Conservation (phyloP, 2,329 filamentous ascomycete genomes). For the Phaeosphaeriaceae sp. region DNA sequence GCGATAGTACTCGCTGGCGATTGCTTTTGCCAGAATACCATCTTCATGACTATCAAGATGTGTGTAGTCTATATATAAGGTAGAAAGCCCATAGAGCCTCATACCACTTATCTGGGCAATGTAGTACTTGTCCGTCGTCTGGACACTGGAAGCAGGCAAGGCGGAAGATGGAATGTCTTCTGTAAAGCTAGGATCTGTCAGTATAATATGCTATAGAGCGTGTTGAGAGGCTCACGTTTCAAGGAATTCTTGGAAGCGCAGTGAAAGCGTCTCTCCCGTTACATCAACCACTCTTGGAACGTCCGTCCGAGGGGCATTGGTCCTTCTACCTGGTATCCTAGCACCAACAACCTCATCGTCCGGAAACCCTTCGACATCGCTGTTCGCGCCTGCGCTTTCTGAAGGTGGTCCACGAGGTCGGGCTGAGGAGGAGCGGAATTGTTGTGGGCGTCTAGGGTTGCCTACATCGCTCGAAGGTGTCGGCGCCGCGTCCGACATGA, state of each 20-base stretch:
- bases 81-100: slow-evolving; percentile 76
- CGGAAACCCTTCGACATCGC: slow-evolving; percentile 65
- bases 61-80: slow-evolving; percentile 84
- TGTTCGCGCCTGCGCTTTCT: slow-evolving; percentile 57
- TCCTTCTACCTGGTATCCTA: slow-evolving; percentile 48
- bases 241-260: slow-evolving; percentile 80
- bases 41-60: slow-evolving; percentile 81
- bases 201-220: neutral
- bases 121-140: slow-evolving; percentile 82
- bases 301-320: slow-evolving; percentile 58
- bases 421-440: slow-evolving; percentile 59
- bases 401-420: slow-evolving; percentile 61
- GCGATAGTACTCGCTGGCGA: slow-evolving; percentile 91
- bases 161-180: slow-evolving; percentile 71
- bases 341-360: slow-evolving; percentile 67
- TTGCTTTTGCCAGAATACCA: slow-evolving; percentile 81
- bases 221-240: slow-evolving; percentile 64
- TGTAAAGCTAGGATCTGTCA: slow-evolving; percentile 58
- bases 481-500: slow-evolving; percentile 55
- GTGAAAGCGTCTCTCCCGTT: slow-evolving; percentile 75
- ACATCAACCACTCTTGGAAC: slow-evolving; percentile 78
- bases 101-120: slow-evolving; percentile 82
- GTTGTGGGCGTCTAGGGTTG: slow-evolving; percentile 45
- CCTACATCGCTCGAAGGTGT: slow-evolving; percentile 47
- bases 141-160: slow-evolving; percentile 70